Conservation (phyloP, 2,329 filamentous ascomycete genomes). For the Fusarium buxicola region DNA sequence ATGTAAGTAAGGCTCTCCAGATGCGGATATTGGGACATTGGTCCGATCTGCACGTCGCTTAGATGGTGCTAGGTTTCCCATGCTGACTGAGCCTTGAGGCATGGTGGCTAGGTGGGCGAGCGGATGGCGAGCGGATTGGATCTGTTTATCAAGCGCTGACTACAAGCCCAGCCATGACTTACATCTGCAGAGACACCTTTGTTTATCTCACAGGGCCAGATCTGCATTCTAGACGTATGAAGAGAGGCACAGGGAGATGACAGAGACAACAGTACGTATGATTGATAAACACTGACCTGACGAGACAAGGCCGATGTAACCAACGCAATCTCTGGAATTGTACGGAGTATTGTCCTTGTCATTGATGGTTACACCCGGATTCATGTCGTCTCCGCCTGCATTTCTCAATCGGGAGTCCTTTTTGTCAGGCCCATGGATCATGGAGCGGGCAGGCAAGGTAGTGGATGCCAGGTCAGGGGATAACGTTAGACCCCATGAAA, state of each 20-base stretch:
- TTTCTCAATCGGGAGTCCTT: slow-evolving; percentile 32
- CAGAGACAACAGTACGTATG: too few species aligned
- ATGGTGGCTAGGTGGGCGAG: slow-evolving; percentile 24
- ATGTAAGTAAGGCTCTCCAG: slow-evolving; percentile 27
- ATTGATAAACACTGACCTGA: slow-evolving; percentile 12
- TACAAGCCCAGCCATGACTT: background rate
- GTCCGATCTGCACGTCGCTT: slow-evolving; percentile 34
- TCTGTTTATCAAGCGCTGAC: slow-evolving; percentile 25
- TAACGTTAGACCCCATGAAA: background rate
- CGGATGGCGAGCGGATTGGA: slow-evolving; percentile 2
- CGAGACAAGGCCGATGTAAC: slow-evolving; percentile 1
- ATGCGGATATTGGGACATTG: slow-evolving; percentile 26
- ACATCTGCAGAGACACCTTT: background rate
- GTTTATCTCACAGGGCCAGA: background rate
- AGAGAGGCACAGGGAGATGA: too few species aligned
- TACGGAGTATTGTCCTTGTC: too few species aligned
- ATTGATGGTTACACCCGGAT: slow-evolving; percentile 10
- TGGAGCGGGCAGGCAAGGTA: slow-evolving; percentile 4
- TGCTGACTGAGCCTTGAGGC: too few species aligned
- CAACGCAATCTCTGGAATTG: background rate
- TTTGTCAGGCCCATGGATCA: background rate
- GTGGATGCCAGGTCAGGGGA: background rate
- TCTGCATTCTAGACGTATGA: too few species aligned
- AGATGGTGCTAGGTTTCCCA: slow-evolving; percentile 14
- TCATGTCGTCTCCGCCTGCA: slow-evolving; percentile 32